Percentiles rank a stretch among this genome's conserved stretches.
These are phyloP conservation scores for Pistacia atlantica DNA, from an alignment of 345 rosid genomes.

Conservation along the genomic window DNA sequence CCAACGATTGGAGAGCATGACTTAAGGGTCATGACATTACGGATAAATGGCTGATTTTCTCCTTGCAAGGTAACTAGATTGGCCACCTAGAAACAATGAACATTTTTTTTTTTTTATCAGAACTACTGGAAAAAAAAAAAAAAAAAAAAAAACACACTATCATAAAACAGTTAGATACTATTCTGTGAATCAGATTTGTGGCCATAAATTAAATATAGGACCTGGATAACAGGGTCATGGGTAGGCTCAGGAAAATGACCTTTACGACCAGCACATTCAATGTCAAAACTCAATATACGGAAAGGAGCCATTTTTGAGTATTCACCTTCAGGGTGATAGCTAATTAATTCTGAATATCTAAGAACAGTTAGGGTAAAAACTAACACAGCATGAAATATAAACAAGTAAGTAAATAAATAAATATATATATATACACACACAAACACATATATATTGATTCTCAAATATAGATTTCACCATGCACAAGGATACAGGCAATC, in stretches of 20 bases:
- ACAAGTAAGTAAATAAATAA: background rate
- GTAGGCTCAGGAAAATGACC: conserved; percentile 99
- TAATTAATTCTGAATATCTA: conserved; percentile 79
- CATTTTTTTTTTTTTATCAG: conserved; percentile 17
- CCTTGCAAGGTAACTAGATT: conserved; percentile 94
- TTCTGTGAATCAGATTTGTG: background rate
- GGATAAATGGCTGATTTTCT: conserved; percentile 80
- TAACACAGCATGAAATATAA: conserved; percentile 4
- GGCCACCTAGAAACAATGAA: conserved; percentile 66
- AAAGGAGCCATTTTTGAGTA: conserved; percentile 99
- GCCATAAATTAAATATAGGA: conserved; percentile 23
- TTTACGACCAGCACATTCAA: conserved; percentile 98
- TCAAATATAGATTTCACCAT: background rate
- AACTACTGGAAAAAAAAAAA: conserved; percentile 12
- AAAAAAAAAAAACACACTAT: background rate
- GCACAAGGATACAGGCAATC: conserved; percentile 88
- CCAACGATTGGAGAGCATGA: conserved; percentile 94
- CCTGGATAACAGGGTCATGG: conserved; percentile 99
- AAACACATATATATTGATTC: too few species aligned
- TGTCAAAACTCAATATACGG: conserved; percentile 95
- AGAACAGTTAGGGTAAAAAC: conserved; percentile 40
- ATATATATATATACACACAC: too few species aligned
- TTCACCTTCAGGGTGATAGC: conserved; percentile 90
- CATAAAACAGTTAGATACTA: conserved; percentile 13
- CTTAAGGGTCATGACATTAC: conserved; percentile 95